Percentiles rank a stretch among this genome's conserved stretches.
These are phyloP conservation scores for Pistacia atlantica DNA, from an alignment of 345 rosid species.

Conservation along the genomic window DNA sequence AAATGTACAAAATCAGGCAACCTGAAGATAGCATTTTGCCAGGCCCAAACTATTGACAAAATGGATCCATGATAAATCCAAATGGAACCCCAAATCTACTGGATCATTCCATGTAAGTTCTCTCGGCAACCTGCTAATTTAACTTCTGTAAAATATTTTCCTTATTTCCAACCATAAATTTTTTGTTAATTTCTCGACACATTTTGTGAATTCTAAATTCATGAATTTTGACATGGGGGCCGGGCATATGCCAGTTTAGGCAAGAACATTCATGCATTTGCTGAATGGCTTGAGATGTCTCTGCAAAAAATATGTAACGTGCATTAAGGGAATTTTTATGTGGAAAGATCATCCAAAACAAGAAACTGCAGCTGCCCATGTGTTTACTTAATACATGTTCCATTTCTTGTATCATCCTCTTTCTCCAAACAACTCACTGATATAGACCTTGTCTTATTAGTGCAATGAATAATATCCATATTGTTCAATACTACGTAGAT, in stretches of 20 bases:
- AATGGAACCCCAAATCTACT: background rate
- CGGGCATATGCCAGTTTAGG: background rate
- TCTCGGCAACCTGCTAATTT: background rate
- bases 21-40: too few relatives aligned
- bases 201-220: background rate
- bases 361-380: background rate
- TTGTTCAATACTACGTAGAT: background rate
- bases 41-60: too few relatives aligned
- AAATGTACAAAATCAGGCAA: too few relatives aligned
- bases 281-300: background rate
- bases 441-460: constrained; percentile 20
- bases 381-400: background rate
- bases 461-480: background rate
- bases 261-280: constrained; percentile 1
- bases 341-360: background rate
- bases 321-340: background rate
- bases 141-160: too few relatives aligned
- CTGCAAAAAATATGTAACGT: background rate
- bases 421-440: constrained; percentile 23
- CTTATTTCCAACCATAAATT: too few relatives aligned
- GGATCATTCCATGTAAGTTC: background rate
- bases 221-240: background rate
- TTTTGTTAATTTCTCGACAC: too few relatives aligned
- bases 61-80: background rate
- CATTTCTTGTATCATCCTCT: background rate